A percentile compares a stretch with the other conserved stretches of the same genome.
Evolutionary conservation across 352 stramenopile species (phyloP).

Genomic region (Globisporangium polare): DNA sequence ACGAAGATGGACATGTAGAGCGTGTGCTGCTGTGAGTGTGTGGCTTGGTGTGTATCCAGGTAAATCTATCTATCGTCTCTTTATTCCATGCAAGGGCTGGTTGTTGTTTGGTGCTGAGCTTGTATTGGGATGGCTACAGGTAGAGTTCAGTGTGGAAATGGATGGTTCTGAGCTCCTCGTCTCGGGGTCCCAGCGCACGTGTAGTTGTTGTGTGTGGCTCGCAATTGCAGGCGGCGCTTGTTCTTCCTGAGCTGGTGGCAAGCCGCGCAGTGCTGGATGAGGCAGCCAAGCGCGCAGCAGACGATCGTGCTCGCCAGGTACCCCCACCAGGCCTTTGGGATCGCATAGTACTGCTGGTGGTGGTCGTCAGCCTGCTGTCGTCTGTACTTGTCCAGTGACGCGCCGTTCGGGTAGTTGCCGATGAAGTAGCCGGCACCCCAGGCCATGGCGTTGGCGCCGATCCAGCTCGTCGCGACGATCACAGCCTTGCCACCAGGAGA

Average conservation of each 20-base stretch:
- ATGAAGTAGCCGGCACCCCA: conserved; percentile 31
- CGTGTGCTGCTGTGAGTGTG: background rate
- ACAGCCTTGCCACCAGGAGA: conserved; percentile 2
- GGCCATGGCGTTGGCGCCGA: conserved; percentile 22
- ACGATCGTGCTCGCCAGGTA: conserved; percentile 24
- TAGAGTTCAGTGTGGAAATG: background rate
- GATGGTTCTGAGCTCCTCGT: background rate
- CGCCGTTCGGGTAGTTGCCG: conserved; percentile 26
- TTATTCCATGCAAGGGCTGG: background rate
- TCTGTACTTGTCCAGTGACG: conserved; percentile 8
- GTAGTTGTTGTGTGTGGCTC: background rate
- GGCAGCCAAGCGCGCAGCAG: conserved; percentile 20
- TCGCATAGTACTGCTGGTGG: background rate
- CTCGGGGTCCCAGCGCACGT: background rate
- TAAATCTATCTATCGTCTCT: background rate
- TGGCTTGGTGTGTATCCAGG: background rate
- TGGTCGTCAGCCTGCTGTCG: background rate
- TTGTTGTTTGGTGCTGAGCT: background rate
- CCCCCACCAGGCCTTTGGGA: conserved; percentile 25
- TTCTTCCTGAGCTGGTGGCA: background rate
- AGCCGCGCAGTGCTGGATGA: conserved; percentile 21
- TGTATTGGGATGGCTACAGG: background rate
- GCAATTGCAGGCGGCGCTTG: background rate
- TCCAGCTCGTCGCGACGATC: conserved; percentile 28
- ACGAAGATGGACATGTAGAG: conserved; percentile 1